Evolutionary conservation across 352 stramenopile species (phyloP).

Genomic region (Globisporangium sylvaticum): DNA sequence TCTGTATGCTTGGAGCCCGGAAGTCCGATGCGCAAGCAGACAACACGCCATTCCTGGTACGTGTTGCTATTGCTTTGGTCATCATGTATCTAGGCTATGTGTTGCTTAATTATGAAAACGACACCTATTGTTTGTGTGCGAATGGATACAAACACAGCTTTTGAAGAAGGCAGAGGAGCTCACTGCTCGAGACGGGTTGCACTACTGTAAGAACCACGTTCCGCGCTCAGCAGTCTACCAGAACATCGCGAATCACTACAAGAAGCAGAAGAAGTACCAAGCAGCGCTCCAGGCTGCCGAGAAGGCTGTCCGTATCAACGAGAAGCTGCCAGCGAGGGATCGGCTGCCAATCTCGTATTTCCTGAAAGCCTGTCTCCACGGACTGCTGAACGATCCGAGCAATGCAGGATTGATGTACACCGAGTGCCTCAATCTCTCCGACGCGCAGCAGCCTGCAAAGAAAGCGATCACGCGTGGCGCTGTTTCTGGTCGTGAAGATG

Average conservation of each 20-base stretch:
- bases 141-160: constrained; percentile 27
- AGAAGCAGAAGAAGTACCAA: constrained; percentile 73
- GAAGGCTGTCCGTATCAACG: constrained; percentile 61
- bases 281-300: constrained; percentile 50
- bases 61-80: not conserved
- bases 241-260: constrained; percentile 68
- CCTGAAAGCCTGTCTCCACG: constrained; percentile 52
- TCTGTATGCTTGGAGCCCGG: constrained; percentile 60
- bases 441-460: constrained; percentile 25
- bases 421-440: constrained; percentile 38
- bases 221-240: constrained; percentile 62
- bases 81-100: not conserved
- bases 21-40: constrained; percentile 37
- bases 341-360: constrained; percentile 63
- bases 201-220: constrained; percentile 62
- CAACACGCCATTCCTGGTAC: constrained; percentile 65
- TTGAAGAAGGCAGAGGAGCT: constrained; percentile 68
- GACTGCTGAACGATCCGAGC: constrained; percentile 45
- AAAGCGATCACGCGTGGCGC: not conserved
- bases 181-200: constrained; percentile 45
- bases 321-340: constrained; percentile 45
- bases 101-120: not conserved
- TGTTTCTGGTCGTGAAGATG: not conserved
- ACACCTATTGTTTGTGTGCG: not conserved
- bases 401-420: constrained; percentile 69